phyloP scores from a whole-genome alignment of 805 yeast species.

The Hanseniaspora guilliermondii region DNA sequence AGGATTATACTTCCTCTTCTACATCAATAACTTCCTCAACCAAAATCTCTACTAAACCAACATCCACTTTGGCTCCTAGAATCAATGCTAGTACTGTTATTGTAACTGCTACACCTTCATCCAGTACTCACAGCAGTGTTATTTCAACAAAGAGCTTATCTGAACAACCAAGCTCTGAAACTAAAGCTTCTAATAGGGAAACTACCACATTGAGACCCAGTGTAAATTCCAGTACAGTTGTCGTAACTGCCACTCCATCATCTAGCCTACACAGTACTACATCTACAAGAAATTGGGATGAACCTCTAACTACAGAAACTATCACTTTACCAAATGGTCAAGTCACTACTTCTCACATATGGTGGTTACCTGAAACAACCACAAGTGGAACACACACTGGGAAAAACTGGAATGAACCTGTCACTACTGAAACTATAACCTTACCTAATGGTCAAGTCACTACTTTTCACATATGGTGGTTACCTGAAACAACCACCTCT shows the following conservation, averaged over 20 bases:
- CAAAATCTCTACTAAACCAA: neutral
- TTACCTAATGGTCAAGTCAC: constrained; percentile 8
- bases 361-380: constrained; percentile 14
- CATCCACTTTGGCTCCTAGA: too few relatives aligned
- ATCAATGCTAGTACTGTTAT: constrained; percentile 15
- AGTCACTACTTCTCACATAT: constrained; percentile 10
- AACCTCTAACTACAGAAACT: constrained; percentile 11
- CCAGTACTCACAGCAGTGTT: neutral
- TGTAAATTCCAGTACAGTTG: constrained; percentile 15
- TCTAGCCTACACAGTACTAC: neutral
- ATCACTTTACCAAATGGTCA: constrained; percentile 10
- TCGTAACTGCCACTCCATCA: constrained; percentile 4
- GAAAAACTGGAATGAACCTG: constrained; percentile 11
- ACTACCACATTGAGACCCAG: constrained; percentile 14
- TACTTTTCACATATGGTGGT: constrained; percentile 14
- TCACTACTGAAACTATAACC: constrained; percentile 10
- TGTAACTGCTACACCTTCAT: neutral
- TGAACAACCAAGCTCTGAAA: neutral
- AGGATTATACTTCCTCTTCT: too few relatives aligned
- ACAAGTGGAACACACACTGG: constrained; percentile 11
- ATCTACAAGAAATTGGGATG: constrained; percentile 12
- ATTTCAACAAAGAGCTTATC: neutral
- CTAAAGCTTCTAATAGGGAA: neutral
- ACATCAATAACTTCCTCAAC: constrained; percentile 17
- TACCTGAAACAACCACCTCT: constrained; percentile 15